Evolutionary conservation across 2,329 filamentous ascomycete genomes (phyloP), one percentile per base, ranked within the genome.

Genomic region (Colletotrichum agaves): DNA sequence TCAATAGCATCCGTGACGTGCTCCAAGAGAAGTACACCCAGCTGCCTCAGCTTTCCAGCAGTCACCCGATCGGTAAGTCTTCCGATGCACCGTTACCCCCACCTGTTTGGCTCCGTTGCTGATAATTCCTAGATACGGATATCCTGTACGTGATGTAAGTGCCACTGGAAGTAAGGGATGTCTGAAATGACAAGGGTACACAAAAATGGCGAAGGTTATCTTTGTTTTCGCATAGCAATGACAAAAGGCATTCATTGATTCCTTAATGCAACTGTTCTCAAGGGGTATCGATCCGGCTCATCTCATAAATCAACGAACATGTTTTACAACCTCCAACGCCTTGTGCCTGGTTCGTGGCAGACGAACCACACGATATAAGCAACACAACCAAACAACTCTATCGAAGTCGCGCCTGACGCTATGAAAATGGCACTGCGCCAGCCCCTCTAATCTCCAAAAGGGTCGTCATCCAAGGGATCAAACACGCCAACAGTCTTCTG

Each of bases 11-110:
- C 75, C 92, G 96, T 65, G 94, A 97, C 64, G 91, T 98, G 75
- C 84, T 99, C 67, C 84, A 92, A 72, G 88, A 88, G 43, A 96
- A 97, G 78, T 99, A 99, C 78, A 86, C 87, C 8, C 96, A 99
- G 82, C 97, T 97, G 83, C 96, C 96, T 59, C 96, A 99, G 84
- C 83, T 99, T 72, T 98, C 94, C 76, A 95, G 93, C 82, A 97
- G 94, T 79, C 96, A 99, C 81, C 96, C 96, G 39, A 83, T 99
- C 75, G 94, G 95, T 98, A 89, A 82, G 90, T 23, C 13, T 3
- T 41, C 39, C 2, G 31, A 33, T 6, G n/a, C 15, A 13, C 2
- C 10, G 11, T 5, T 23, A 17, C 11, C 2, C 10, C 4, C 8
- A 3, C 5, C 19, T 23, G 27, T 37, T n/a, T 53, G 50, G 50